These are phyloP conservation scores for Camelina laxa DNA, from an alignment of 345 rosid genomes.

Conservation along the genomic window DNA sequence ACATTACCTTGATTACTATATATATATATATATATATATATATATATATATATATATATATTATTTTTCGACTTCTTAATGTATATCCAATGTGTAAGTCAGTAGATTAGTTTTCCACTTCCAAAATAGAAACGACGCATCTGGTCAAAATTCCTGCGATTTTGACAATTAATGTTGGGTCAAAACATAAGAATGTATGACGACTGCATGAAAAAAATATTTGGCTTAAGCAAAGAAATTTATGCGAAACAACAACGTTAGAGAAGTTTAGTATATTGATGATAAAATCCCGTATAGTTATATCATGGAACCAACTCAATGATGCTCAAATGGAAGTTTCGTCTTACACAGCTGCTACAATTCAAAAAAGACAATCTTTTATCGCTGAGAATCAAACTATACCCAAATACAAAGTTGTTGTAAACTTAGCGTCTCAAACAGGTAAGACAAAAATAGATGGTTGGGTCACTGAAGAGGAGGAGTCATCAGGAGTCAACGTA, in stretches of 20 bases:
- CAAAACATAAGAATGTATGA: not conserved
- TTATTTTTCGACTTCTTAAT: too few species aligned
- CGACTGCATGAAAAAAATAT: not conserved
- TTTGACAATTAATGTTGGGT: not conserved
- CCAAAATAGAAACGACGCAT: not conserved
- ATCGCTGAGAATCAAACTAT: slow-evolving; percentile 13
- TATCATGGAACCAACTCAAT: not conserved
- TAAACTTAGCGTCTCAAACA: slow-evolving; percentile 23
- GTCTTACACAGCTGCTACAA: too few species aligned
- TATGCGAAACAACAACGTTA: not conserved
- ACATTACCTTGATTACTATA: too few species aligned
- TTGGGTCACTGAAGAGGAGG: not conserved
- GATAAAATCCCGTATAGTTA: not conserved
- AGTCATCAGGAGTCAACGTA: slow-evolving; percentile 15
- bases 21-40: too few species aligned
- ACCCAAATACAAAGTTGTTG: slow-evolving; percentile 11
- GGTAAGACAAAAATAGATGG: slow-evolving; percentile 16
- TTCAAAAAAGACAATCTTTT: not conserved
- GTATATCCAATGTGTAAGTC: too few species aligned
- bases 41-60: too few species aligned
- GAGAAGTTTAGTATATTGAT: not conserved
- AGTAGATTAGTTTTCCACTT: too few species aligned
- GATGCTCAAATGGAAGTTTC: too few species aligned
- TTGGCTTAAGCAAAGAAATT: not conserved
- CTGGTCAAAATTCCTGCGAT: slow-evolving; percentile 11